Evolutionary conservation across 2,329 filamentous ascomycete species (phyloP), one percentile per base, ranked within the genome.

Genomic region (Fusarium sulawesiense): DNA sequence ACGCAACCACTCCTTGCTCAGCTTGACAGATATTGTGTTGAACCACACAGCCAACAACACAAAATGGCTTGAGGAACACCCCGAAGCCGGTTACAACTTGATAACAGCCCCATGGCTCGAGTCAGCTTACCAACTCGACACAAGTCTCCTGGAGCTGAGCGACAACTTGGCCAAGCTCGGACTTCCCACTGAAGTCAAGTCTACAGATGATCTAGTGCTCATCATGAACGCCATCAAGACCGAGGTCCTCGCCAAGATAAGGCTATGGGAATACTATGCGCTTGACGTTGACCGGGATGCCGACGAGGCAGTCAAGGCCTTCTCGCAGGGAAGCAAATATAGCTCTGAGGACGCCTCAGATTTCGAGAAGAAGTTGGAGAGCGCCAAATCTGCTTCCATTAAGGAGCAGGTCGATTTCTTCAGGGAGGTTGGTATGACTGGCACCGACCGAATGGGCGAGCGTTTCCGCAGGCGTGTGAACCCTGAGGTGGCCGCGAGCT

Each of bases 21-120:
- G 93, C 66, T 82, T 99, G 82, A 98, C 95, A 2, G 96, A 99
- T 78, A 95, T 99, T 66, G 97, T 99, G 46, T 94, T 96, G 85
- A 99, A 99, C 77, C 96, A 99, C 82, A 99, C 96, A 6, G 95
- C 96, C 9, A 89, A 98, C 83, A 98, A 98, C 81, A 97, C 92
- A 80, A 88, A 91, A 75, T 99, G 96, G 96, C 87, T 99, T 13
- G 87, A 97, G 77, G 92, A 97, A 64, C 95, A 99, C 76, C 96
- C 97, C 0, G 96, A 99, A 74, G 92, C 94, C 46, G 96, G 96
- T 18, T 99, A 99, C 85, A 99, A 97, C 78, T 84, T 97, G 70
- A 90, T 90, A 42, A 98, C 95, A 1, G 94, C 96, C 1, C 96
- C 96, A 1, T 91, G 89, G 88, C 80, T 92, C 16, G 86, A 91